These are phyloP conservation scores for Cetraspora pellucida DNA, from an alignment of 192 early-diverging fungal genomes.

Conservation along the genomic window DNA sequence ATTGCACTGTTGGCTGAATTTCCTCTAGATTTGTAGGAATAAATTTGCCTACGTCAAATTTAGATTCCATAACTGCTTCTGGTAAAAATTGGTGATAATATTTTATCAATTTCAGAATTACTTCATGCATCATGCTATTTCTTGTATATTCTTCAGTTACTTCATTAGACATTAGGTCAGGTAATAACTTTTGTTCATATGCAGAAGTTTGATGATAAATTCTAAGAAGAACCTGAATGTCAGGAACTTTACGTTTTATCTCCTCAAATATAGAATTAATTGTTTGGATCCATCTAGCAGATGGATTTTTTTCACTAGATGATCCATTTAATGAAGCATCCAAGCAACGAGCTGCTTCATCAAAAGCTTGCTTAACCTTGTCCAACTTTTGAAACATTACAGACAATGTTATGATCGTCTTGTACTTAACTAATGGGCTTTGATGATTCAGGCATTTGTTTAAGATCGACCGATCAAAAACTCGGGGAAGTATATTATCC, in stretches of 20 bases:
- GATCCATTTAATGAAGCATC: conserved; percentile 15
- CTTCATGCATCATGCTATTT: conserved; percentile 54
- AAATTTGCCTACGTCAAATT: conserved; percentile 75
- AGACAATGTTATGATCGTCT: conserved; percentile 57
- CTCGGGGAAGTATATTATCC: conserved; percentile 70
- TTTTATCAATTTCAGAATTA: conserved; percentile 59
- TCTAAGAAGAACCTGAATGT: conserved; percentile 65
- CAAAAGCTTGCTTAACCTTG: conserved; percentile 39
- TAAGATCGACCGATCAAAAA: conserved; percentile 52
- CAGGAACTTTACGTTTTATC: conserved; percentile 67
- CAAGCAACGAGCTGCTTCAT: conserved; percentile 7
- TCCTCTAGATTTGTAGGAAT: conserved; percentile 63
- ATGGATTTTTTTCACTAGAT: not conserved
- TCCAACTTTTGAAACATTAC: conserved; percentile 65
- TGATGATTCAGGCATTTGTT: conserved; percentile 68
- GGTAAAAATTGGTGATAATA: conserved; percentile 72
- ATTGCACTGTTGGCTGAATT: conserved; percentile 53
- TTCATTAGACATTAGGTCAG: conserved; percentile 41
- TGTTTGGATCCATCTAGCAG: conserved; percentile 33
- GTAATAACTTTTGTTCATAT: conserved; percentile 4
- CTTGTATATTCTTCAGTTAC: conserved; percentile 47
- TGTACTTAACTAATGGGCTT: conserved; percentile 65
- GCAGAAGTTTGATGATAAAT: conserved; percentile 46
- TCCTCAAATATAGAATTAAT: conserved; percentile 51
- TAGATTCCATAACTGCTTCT: conserved; percentile 63